Percentiles rank a stretch among this genome's conserved stretches.
phyloP scores from a whole-genome alignment of 305 asterid species.

The Fraxinus sp. region DNA sequence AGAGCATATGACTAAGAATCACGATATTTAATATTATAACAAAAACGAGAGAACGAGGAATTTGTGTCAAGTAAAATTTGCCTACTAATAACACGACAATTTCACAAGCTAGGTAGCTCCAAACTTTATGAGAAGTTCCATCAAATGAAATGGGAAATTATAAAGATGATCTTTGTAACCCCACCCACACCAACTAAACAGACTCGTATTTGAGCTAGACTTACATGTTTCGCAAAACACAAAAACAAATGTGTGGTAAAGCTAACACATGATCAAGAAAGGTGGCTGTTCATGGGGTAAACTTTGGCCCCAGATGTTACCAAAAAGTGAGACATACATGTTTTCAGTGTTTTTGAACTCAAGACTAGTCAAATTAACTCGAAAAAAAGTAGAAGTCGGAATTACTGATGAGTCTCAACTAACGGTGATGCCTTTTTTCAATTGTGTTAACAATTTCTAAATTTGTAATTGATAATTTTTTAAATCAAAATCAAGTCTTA shows the following conservation, averaged over 20 bases:
- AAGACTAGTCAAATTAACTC: not conserved
- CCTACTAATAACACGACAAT: not conserved
- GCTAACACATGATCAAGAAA: not conserved
- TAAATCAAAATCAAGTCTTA: too few relatives aligned
- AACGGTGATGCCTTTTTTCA: not conserved
- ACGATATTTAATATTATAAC: not conserved
- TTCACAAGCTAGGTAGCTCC: not conserved
- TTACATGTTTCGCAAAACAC: not conserved
- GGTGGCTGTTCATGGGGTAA: not conserved
- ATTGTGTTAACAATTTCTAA: not conserved
- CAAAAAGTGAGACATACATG: not conserved
- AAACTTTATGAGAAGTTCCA: not conserved
- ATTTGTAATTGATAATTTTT: too few relatives aligned
- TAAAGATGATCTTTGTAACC: not conserved
- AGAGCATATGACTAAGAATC: not conserved
- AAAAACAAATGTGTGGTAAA: not conserved
- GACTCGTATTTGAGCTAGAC: not conserved
- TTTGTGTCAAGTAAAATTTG: not conserved
- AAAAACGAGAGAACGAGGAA: not conserved
- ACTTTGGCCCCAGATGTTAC: not conserved
- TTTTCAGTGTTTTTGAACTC: not conserved
- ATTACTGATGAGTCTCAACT: not conserved
- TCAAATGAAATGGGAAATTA: not conserved
- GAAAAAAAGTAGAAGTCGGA: not conserved
- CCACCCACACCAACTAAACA: not conserved